Conservation (phyloP, 2,329 filamentous ascomycete genomes). For the Colletotrichum sp. region DNA sequence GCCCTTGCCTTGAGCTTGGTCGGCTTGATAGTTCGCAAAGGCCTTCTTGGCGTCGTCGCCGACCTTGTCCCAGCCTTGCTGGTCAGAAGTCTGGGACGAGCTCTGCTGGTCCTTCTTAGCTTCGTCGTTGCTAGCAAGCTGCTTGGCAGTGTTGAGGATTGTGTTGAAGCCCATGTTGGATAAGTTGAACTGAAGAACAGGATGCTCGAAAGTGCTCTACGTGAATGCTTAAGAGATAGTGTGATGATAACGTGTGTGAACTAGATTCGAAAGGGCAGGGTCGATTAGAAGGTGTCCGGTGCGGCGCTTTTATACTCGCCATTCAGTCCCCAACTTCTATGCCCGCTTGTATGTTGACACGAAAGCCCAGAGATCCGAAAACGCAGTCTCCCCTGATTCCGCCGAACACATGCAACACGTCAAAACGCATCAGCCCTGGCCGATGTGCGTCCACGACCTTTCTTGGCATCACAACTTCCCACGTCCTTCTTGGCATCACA, state of each 20-base stretch:
- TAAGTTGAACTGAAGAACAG: neutral
- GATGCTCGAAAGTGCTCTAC: neutral
- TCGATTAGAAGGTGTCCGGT: neutral
- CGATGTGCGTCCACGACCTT: neutral
- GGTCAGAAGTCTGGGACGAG: neutral
- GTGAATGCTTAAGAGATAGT: neutral
- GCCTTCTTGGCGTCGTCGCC: constrained; percentile 18
- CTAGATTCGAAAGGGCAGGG: neutral
- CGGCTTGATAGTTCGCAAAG: constrained; percentile 9
- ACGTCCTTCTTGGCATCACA: neutral
- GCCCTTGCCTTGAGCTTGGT: constrained; percentile 13
- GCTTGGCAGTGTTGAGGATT: constrained; percentile 24
- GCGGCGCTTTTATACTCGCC: neutral
- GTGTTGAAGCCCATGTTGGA: constrained; percentile 28
- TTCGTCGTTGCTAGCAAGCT: constrained; percentile 22
- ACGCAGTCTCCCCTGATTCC: neutral
- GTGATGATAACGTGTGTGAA: neutral
- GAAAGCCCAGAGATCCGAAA: neutral
- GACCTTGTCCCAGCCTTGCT: constrained; percentile 11
- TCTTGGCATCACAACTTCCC: neutral
- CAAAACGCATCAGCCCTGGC: neutral
- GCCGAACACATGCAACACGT: neutral
- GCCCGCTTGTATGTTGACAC: neutral
- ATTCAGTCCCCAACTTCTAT: neutral
- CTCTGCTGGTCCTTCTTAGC: neutral